Conservation (phyloP, 768 basidiomycete genomes). For the Zangia roseola region DNA sequence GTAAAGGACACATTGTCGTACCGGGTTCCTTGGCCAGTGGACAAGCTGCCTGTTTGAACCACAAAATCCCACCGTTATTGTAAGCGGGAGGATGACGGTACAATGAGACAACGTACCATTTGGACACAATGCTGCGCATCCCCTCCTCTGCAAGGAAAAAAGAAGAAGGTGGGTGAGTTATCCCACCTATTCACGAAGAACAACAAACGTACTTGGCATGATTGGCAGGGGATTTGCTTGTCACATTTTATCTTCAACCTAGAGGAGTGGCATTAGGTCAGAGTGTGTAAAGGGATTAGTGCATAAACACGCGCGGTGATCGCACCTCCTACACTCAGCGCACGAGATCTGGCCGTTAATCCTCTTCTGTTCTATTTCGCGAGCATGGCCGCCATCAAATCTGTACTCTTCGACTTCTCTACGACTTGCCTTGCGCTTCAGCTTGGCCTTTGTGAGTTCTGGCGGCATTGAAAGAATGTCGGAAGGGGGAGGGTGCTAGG, state of each 20-base stretch:
- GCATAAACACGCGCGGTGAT: constrained; percentile 43
- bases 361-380: constrained; percentile 74
- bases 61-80: neutral
- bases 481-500: constrained; percentile 4
- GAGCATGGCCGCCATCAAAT: constrained; percentile 52
- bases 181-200: neutral
- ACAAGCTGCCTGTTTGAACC: constrained; percentile 53
- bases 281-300: constrained; percentile 20
- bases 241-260: constrained; percentile 81
- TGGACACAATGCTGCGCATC: constrained; percentile 69
- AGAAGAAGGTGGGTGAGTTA: neutral
- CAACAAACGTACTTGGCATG: constrained; percentile 54
- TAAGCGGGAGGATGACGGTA: constrained; percentile 5
- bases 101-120: constrained; percentile 50
- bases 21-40: constrained; percentile 80
- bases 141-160: constrained; percentile 46
- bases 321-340: constrained; percentile 79
- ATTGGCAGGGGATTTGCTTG: constrained; percentile 79
- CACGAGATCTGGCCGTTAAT: constrained; percentile 75
- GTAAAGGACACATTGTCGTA: constrained; percentile 23
- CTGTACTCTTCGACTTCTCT: constrained; percentile 51
- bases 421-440: constrained; percentile 48
- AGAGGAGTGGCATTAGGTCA: constrained; percentile 24
- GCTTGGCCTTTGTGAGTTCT: constrained; percentile 50
- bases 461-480: constrained; percentile 45